These are phyloP conservation scores for Naganishia sp. DNA, from an alignment of 1,284 basidiomycete genomes.

Conservation along the genomic window DNA sequence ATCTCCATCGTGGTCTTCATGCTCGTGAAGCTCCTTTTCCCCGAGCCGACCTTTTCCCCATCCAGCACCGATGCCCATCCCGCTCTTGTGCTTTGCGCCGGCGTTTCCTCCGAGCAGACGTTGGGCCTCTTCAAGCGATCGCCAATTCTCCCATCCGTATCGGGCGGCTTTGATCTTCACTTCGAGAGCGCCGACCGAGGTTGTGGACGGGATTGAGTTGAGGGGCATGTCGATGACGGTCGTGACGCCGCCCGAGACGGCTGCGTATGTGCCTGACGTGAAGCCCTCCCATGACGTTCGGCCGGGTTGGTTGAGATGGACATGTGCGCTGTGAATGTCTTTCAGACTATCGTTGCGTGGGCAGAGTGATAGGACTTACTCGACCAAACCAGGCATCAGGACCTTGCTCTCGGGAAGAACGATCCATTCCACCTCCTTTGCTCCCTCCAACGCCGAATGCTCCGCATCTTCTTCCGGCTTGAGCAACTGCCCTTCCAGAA, in stretches of 20 bases:
- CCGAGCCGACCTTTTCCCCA: slow-evolving; percentile 25
- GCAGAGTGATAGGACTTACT: slow-evolving; percentile 59
- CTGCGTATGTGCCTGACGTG: slow-evolving; percentile 81
- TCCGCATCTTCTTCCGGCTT: slow-evolving; percentile 3
- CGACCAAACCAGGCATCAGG: slow-evolving; percentile 80
- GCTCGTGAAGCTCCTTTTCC: slow-evolving; percentile 18
- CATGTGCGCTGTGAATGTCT: slow-evolving; percentile 67
- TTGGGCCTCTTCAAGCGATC: slow-evolving; percentile 26
- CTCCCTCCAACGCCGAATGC: slow-evolving; percentile 32
- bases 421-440: slow-evolving; percentile 44
- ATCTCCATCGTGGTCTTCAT: slow-evolving; percentile 22
- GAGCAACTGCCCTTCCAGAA: slow-evolving; percentile 47
- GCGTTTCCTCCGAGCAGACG: slow-evolving; percentile 16
- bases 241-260: slow-evolving; percentile 84
- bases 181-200: slow-evolving; percentile 71
- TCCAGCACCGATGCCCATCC: slow-evolving; percentile 58
- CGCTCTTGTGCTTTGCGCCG: slow-evolving; percentile 10
- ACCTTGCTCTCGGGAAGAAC: slow-evolving; percentile 47
- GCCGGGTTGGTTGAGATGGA: slow-evolving; percentile 91
- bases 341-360: background rate
- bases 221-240: slow-evolving; percentile 93
- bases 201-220: slow-evolving; percentile 92
- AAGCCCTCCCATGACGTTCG: slow-evolving; percentile 83
- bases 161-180: slow-evolving; percentile 69
- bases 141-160: slow-evolving; percentile 48